phyloP scores from a whole-genome alignment of 2,329 filamentous ascomycete species.

The Pseudogymnoascus sp. region DNA sequence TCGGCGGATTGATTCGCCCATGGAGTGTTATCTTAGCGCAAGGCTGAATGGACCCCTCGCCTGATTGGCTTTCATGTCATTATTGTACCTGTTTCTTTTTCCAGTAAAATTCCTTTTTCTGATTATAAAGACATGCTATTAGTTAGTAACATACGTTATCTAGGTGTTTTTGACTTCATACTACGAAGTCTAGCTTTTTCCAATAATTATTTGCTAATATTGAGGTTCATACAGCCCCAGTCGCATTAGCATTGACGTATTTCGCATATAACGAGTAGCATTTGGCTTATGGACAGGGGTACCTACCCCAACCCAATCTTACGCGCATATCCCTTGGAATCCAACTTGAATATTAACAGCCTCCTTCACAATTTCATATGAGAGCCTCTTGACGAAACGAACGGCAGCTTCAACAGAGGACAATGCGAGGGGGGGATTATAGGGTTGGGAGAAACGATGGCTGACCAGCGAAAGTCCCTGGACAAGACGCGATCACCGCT shows the following conservation, averaged over 20 bases:
- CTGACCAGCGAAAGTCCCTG: conserved; percentile 23
- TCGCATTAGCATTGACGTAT: conserved; percentile 20
- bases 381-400: not conserved
- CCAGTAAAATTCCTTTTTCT: not conserved
- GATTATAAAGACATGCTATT: not conserved
- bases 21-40: conserved; percentile 3
- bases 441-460: conserved; percentile 21
- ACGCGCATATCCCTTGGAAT: not conserved
- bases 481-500: conserved; percentile 28
- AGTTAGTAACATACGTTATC: not conserved
- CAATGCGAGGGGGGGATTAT: conserved; percentile 15
- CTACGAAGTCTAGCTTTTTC: not conserved
- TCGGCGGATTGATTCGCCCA: not conserved
- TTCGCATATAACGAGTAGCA: not conserved
- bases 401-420: conserved; percentile 9
- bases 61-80: not conserved
- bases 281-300: conserved; percentile 1
- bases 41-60: conserved; percentile 5
- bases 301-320: conserved; percentile 7
- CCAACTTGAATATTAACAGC: conserved; percentile 2
- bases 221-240: conserved; percentile 19
- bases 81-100: not conserved
- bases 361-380: conserved; percentile 3
- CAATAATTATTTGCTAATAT: not conserved
- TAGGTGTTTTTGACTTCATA: not conserved